Evolutionary conservation across 1,139 yeast species (phyloP), one percentile per base, ranked within the genome.

Genomic region (Saccharomyces uvarum): DNA sequence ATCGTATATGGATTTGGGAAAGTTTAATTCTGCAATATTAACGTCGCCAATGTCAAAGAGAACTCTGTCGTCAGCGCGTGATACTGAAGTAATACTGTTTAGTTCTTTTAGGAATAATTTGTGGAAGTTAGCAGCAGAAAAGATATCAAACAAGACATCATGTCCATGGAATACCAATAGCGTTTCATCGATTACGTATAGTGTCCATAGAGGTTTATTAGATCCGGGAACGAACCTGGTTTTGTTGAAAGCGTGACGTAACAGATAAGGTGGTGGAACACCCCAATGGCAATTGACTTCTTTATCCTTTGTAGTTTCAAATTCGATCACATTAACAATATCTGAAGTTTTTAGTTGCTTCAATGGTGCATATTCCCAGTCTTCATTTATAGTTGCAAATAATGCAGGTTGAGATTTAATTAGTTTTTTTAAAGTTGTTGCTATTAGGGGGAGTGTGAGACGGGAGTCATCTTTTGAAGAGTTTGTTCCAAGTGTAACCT

Each of bases 101-200:
- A 51, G 32, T 24, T 47, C 53, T 16, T 31, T 41, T 5, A 57
- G 42, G 29, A 63, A 59, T 31, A 58, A 33, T 16, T 61, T 61
- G 51, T 64, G 69, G 44, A 67, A 62, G 49, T 61, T 61, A 21
- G 68, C 68, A n/a, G 66, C 67, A 2, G 70, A 63, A 54, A 65
- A 67, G 2, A 61, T 54, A 53, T 67, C 71, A 58, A 67, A 67
- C 32, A 67, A 51, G 3, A 59, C 57, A 47, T 66, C 69, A 47
- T 65, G 67, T 2, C 68, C 69, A 57, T 67, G 69, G 47, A 67
- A 67, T 4, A 66, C 55, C 3, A 66, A 52, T 51, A 63, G 51
- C 3, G 63, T 56, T 33, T 63, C 66, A 53, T 67, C 68, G 8
- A 66, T 59, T 1, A 67, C 51, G 53, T 55, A 64, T 14, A 67